Percentiles rank a stretch among this genome's conserved stretches.
Conservation (phyloP, 805 yeast species). For the Candida ovalis region DNA sequence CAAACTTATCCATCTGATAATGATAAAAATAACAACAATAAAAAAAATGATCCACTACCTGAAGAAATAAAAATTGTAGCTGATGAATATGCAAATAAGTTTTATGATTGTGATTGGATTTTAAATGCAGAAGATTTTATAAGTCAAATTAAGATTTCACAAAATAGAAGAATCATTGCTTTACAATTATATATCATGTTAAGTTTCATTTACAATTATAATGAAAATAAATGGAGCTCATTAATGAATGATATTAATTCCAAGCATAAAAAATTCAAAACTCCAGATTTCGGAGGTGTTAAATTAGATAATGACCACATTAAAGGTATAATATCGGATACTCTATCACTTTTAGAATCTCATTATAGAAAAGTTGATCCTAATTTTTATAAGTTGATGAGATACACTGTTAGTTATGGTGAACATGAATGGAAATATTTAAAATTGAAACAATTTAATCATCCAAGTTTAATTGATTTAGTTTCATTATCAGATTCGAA, state of each 20-base stretch:
- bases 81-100: conserved; percentile 10
- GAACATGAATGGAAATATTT: conserved; percentile 26
- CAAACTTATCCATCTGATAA: conserved; percentile 1
- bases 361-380: conserved; percentile 15
- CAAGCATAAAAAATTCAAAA: conserved; percentile 21
- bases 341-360: conserved; percentile 21
- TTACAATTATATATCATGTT: conserved; percentile 25
- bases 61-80: conserved; percentile 8
- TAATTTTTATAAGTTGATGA: conserved; percentile 11
- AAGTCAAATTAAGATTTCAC: conserved; percentile 15
- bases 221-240: conserved; percentile 17
- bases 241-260: conserved; percentile 14
- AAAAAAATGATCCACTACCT: conserved; percentile 1
- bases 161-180: conserved; percentile 15
- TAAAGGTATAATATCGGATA: conserved; percentile 10
- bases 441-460: conserved; percentile 28
- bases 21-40: neutral
- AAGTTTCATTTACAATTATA: conserved; percentile 18
- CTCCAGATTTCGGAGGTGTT: conserved; percentile 18
- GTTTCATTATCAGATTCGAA: conserved; percentile 10
- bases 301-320: conserved; percentile 13
- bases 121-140: conserved; percentile 22
- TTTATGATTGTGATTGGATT: conserved; percentile 29
- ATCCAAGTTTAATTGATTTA: conserved; percentile 19
- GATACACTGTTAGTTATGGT: conserved; percentile 13